Percentiles rank a stretch among this genome's conserved stretches.
Evolutionary conservation across 2,329 filamentous ascomycete genomes (phyloP).

Genomic region (Talaromyces sp.): DNA sequence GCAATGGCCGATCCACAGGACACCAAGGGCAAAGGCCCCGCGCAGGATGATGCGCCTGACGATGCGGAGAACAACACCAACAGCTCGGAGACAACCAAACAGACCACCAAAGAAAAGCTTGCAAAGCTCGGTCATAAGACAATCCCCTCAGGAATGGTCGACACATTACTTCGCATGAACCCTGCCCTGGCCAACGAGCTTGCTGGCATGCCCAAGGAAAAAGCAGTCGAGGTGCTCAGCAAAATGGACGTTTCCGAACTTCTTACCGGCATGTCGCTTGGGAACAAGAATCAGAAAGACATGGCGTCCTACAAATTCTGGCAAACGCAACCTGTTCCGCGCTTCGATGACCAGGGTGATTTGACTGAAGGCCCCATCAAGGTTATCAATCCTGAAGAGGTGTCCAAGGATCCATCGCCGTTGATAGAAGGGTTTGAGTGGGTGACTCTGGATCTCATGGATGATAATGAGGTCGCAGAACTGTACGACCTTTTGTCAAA

Average conservation of each 20-base stretch:
- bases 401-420: conserved; percentile 68
- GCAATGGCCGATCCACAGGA: conserved; percentile 31
- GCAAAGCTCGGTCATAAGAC: conserved; percentile 20
- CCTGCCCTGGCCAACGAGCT: conserved; percentile 66
- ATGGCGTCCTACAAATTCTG: conserved; percentile 99
- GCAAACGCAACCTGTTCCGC: conserved; percentile 91
- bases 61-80: conserved; percentile 1
- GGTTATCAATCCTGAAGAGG: conserved; percentile 68
- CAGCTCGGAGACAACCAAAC: conserved; percentile 1
- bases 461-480: conserved; percentile 74
- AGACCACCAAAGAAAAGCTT: conserved; percentile 9
- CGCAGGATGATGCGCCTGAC: conserved; percentile 11
- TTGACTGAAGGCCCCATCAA: conserved; percentile 78
- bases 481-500: conserved; percentile 85
- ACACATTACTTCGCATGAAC: conserved; percentile 42
- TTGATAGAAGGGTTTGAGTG: conserved; percentile 86
- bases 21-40: conserved; percentile 24
- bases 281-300: conserved; percentile 86
- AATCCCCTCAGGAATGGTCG: conserved; percentile 32
- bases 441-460: conserved; percentile 80
- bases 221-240: conserved; percentile 45
- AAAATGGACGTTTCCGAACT: conserved; percentile 44
- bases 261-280: conserved; percentile 55
- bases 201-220: conserved; percentile 63
- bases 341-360: conserved; percentile 59